phyloP scores from a whole-genome alignment of 2,329 filamentous ascomycete species.

The Fusarium buharicum region DNA sequence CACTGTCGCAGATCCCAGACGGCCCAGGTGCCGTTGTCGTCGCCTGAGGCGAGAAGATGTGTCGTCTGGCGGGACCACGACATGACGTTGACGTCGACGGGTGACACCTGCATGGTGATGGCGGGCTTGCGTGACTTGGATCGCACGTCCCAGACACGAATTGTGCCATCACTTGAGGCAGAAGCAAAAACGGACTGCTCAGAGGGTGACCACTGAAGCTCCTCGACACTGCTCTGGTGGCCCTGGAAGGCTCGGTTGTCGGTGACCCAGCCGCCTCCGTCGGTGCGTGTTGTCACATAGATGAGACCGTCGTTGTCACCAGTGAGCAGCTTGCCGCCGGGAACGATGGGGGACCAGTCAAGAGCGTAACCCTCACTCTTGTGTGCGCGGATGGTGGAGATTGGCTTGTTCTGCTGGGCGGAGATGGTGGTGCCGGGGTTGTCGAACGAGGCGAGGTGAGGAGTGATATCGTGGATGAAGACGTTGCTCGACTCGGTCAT shows the following conservation, averaged over 20 bases:
- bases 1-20: constrained; percentile 97
- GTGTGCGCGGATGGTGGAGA: constrained; percentile 89
- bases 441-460: constrained; percentile 89
- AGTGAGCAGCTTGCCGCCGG: constrained; percentile 86
- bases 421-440: constrained; percentile 84
- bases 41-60: constrained; percentile 90
- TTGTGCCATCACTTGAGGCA: constrained; percentile 90
- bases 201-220: constrained; percentile 95
- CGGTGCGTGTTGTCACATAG: constrained; percentile 85
- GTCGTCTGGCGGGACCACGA: constrained; percentile 91
- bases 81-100: constrained; percentile 93
- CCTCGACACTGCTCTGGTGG: constrained; percentile 87
- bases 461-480: constrained; percentile 93
- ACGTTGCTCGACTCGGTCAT: constrained; percentile 93
- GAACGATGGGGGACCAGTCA: constrained; percentile 88
- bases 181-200: constrained; percentile 96
- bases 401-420: constrained; percentile 85
- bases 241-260: constrained; percentile 85
- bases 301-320: constrained; percentile 93
- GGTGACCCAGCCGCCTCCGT: constrained; percentile 89
- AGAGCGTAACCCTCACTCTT: constrained; percentile 93
- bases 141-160: constrained; percentile 95
- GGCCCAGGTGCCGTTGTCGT: constrained; percentile 92
- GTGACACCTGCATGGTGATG: constrained; percentile 84
- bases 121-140: constrained; percentile 91